Base-by-base conservation (phyloP, 805 yeast genomes). In the Metschnikowia proteae region DNA sequence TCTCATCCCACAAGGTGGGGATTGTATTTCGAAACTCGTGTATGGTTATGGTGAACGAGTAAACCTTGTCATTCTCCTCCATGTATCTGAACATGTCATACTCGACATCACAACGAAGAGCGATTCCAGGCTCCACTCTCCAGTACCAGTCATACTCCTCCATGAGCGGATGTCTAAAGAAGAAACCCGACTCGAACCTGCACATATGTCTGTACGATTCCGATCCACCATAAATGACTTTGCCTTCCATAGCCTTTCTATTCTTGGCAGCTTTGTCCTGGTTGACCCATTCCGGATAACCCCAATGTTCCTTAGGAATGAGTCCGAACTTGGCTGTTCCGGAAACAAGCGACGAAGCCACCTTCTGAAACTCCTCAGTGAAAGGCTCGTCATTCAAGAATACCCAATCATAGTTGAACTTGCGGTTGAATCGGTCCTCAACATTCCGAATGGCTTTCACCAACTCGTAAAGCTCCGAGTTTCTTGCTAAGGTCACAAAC, bases 361-460 rank as follows among this genome's bases (percentile, higher is more conserved):
- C 77, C 27, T 70, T 68, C 59, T 81, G 88, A 67, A 94, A 92
- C 59, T 88, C 94, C 2, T 88, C 90, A 45, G 81, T 75, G 69
- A 92, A 94, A 42, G 78, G 84, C 49, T 83, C 89, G 64, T 92
- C 97, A 66, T 92, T 92, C 59, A 92, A 75, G 66, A 92, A 94
- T 27, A 90, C 94, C 97, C 98, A 92, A 59, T 95, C 97, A 63
- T 92, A 92, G 54, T 86, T 77, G 70, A 71, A 91, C 42, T 86
- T 77, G 13, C 70, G 64, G 73, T 92, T 92, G 76, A 94, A 92
- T 54, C 97, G 76, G 66, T 90, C 97, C 69, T 92, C 97, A 47
- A 91, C 79, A 42, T 83, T 79, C 65, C 88, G 76, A 51, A 88
- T 85, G 6, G 95, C 82, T 30, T 73, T 78, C 39, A 81, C 68